Evolutionary conservation across 1,139 yeast genomes (phyloP), one percentile per base, ranked within the genome.

Genomic region (Lodderomyces pseudojiufengensis): DNA sequence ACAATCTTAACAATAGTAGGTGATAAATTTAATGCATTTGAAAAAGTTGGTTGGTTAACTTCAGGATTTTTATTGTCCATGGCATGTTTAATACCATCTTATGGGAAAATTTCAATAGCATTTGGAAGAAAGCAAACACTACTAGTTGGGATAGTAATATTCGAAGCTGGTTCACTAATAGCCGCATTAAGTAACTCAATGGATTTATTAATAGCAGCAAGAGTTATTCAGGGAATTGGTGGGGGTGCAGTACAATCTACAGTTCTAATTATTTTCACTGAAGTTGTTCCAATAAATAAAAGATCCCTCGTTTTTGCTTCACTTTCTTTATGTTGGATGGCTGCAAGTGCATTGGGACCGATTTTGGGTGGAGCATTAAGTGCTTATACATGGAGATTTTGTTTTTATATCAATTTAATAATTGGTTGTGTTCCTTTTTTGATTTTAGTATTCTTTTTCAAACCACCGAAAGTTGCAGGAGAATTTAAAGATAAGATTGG

Each of bases 371-470:
- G 88, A 22, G 80, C 81, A 1, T 73, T 80, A 47, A 69, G 84
- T 2, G 65, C 74, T 35, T 79, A 76, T 2, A 63, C 78, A 12
- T 84, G 92, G 92, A 68, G 92, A 53, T 82, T 90, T 90, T 78
- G 86, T 48, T 84, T 83, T 54, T 84, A 78, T 55, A 69, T 84
- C 48, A 83, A 82, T 52, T 57, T 84, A 40, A 87, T 90, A 4
- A 60, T 81, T 33, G 84, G 85, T 12, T 87, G 83, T 0, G 43
- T 70, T 3, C 80, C 84, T 1, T 56, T 72, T 12, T 52, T 58
- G 0, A 51, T 73, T 14, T 63, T 83, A 33, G 40, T 63, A 6
- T 48, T 65, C 31, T 65, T 73, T n/a, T 80, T 78, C 57, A 64
- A 72, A 29, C 84, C 87, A 11, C 82, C 81, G 10, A 60, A 47